Evolutionary conservation across 306 rosid species (phyloP), one percentile per base, ranked within the genome.

Genomic region (Rubus idaeus): DNA sequence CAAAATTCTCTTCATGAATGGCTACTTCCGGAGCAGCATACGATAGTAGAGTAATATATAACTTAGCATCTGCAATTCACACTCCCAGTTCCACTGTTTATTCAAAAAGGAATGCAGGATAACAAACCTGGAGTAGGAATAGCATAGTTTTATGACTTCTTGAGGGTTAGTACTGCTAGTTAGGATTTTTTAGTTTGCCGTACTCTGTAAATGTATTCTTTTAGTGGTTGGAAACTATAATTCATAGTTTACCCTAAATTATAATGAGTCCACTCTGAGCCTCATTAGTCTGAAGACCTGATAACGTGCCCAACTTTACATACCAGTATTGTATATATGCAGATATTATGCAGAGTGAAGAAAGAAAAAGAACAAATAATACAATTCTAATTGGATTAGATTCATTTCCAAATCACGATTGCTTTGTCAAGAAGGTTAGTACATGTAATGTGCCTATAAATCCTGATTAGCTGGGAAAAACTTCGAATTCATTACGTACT

Each of bases 1-100:
- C 83, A 83, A 20, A 13, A 16, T 5, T 39, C 39, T 51, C 44
- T 64, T 37, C 79, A 61, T n/a, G 74, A 81, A 75, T 13, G 50
- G 55, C 10, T 60, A 26, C 70, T 46, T 49, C n/a, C 60, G 3
- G 61, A 35, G 45, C 61, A 61, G 49, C 41, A 2, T 21, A 40
- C 13, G 0, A 18, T 62, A 18, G n/a, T 62, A 6, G 39, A 46
- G 61, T 62, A 57, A 30, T 61, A 26, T 57, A 64, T 64, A 7
- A 17, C 23, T 30, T 41, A 14, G 17, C 17, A 10, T 44, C 20
- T 62, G 40, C 10, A 6, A 62, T 10, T 60, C 18, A 60, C 66
- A 30, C 17, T 20, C 37, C 40, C 9, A 2, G 41, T 26, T 30
- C 58, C 58, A 18, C 17, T 26, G 4, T 23, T 60, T 11, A 30